Base-by-base conservation (phyloP, 495 filamentous ascomycete species). In the Xylaria venustula region DNA sequence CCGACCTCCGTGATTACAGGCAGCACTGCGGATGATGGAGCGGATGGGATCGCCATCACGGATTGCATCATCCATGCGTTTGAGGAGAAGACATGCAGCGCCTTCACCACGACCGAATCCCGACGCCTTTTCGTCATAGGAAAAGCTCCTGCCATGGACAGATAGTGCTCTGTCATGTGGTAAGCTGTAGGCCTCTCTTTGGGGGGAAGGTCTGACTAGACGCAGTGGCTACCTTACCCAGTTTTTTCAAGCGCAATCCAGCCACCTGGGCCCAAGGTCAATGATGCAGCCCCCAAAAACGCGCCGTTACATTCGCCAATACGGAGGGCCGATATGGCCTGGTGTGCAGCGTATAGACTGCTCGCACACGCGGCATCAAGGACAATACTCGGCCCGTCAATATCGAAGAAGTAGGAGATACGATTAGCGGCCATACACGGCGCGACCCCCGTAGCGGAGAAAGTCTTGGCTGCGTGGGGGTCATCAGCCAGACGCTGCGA, bases 361-460 rank as follows among this genome's bases (percentile, higher is more conserved):
- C 88, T 90, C 8, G 90, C 93, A 69, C 91, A 95, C 11, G 91
- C 91, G 1, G 91, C 93, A 70, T 95, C 91, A 22, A 93, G 79
- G 49, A 85, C 90, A 68, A 88, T 86, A 36, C 87, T 71, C 0
- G 77, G 75, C 3, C 83, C 81, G 12, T 76, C 69, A 46, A 81
- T 73, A 64, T 82, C 76, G 62, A 81, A 81, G 55, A 75, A 81
- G 30, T 82, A 77, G 0, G 80, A 72, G 17, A 83, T 67, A 3
- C 91, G 82, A 48, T 84, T 83, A 19, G 81, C 76, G 2, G 83
- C 71, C 15, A 86, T 76, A 0, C 72, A 64, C 0, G 71, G 70
- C 67, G 74, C 75, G 32, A 75, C 76, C 15, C 77, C 77, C 0
- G 71, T 74, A 67, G 42, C 68, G 72, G 70, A 73, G n/a, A 3